Conservation (phyloP, 1,139 yeast species). For the Saccharomyces hybrid region DNA sequence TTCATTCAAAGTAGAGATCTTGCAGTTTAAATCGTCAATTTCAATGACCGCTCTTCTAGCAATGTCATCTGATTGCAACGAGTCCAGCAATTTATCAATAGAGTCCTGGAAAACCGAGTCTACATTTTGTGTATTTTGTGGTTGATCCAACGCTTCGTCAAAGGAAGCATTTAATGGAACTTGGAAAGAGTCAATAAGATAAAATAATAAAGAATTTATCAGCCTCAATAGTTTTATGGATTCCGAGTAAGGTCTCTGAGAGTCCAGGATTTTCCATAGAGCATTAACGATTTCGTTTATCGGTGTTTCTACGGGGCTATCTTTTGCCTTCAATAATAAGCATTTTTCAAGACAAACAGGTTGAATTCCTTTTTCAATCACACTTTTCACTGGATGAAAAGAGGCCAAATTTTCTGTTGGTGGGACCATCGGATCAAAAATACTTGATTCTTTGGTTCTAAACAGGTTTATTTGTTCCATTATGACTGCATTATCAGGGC, state of each 20-base stretch:
- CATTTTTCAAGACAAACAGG: constrained; percentile 4
- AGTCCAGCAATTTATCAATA: constrained; percentile 61
- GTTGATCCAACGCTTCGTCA: neutral
- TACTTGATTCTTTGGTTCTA: neutral
- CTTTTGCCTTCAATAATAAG: constrained; percentile 5
- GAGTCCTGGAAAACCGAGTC: constrained; percentile 55
- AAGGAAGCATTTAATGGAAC: neutral
- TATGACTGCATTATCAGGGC: neutral
- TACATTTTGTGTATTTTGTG: neutral
- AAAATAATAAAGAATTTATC: neutral
- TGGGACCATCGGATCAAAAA: neutral
- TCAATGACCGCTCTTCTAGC: constrained; percentile 71
- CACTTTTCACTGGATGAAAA: neutral
- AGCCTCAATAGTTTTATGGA: constrained; percentile 30
- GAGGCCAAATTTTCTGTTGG: too few relatives aligned
- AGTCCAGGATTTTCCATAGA: constrained; percentile 5
- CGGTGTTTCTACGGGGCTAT: constrained; percentile 9
- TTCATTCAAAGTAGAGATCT: constrained; percentile 41
- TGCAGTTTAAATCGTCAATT: constrained; percentile 47
- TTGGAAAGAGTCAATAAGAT: neutral
- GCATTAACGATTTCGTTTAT: constrained; percentile 7
- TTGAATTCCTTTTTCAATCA: neutral
- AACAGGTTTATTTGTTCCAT: neutral
- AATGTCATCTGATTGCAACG: constrained; percentile 76
- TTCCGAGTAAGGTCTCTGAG: constrained; percentile 18